These are phyloP conservation scores for Cephalotrichum gorgonifer DNA, from an alignment of 2,329 filamentous ascomycete genomes.

Conservation along the genomic window DNA sequence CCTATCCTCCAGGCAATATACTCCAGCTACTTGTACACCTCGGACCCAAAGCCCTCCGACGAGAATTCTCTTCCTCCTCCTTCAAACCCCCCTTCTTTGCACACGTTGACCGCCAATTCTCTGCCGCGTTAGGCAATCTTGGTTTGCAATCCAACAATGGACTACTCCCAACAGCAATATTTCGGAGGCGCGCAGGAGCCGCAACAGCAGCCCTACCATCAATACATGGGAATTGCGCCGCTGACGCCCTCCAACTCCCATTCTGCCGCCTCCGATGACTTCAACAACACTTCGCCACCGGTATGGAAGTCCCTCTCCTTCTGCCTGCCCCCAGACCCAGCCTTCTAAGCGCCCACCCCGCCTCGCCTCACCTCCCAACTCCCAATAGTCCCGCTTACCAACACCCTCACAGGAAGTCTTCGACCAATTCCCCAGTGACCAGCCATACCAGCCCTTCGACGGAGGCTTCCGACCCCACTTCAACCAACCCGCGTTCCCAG, in stretches of 20 bases:
- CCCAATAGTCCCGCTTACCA: not conserved
- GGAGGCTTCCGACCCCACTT: conserved; percentile 11
- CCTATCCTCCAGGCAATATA: no score
- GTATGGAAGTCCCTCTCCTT: conserved; percentile 26
- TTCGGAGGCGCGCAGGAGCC: conserved; percentile 28
- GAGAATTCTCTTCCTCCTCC: not conserved
- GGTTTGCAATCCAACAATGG: no score
- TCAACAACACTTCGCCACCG: conserved; percentile 42
- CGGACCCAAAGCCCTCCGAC: no score
- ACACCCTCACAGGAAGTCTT: conserved; percentile 34
- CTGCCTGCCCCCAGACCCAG: no score
- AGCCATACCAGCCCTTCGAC: conserved; percentile 38
- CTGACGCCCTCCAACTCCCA: conserved; percentile 46
- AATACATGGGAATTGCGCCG: conserved; percentile 41
- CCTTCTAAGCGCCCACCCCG: no score
- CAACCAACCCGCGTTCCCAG: conserved; percentile 24
- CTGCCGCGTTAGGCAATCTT: conserved; percentile 7
- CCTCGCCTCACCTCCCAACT: no score
- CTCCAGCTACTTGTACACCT: no score
- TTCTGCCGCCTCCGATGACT: conserved; percentile 44
- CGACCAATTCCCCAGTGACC: conserved; percentile 33
- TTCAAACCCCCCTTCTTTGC: not conserved
- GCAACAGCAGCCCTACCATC: conserved; percentile 41
- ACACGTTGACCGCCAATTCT: not conserved
- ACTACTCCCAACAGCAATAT: conserved; percentile 40